A percentile compares a stretch with the other conserved stretches of the same genome.
These are phyloP conservation scores for Pharus latifolius DNA, from an alignment of 176 grass and related monocot genomes.

Conservation along the genomic window DNA sequence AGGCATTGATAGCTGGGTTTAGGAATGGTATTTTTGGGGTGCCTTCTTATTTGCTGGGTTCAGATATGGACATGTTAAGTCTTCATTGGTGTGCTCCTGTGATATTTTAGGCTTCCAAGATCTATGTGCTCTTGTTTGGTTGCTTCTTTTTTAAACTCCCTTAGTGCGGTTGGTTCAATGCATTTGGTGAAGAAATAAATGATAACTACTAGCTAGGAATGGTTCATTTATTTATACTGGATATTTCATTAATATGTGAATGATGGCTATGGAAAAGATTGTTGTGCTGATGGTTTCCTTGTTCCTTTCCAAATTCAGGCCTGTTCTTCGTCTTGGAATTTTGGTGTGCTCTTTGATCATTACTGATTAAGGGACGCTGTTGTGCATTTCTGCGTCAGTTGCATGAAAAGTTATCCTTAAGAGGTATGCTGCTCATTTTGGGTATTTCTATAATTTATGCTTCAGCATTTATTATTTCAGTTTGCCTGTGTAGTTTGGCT, in stretches of 20 bases:
- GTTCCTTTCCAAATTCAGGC: constrained; percentile 13
- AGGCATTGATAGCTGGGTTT: not conserved
- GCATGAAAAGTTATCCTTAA: not conserved
- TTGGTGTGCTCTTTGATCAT: not conserved
- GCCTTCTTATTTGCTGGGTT: not conserved
- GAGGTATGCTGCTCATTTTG: constrained; percentile 19
- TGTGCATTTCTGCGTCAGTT: not conserved
- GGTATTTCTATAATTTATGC: not conserved
- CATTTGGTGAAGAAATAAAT: constrained; percentile 26
- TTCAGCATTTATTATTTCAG: not conserved
- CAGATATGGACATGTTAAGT: constrained; percentile 12
- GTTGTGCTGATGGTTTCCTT: not conserved
- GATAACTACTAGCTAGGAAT: not conserved
- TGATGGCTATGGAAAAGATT: constrained; percentile 1
- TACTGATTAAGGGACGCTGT: not conserved
- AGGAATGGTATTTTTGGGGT: not conserved
- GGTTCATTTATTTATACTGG: constrained; percentile 3
- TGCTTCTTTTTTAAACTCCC: not conserved
- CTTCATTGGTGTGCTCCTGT: constrained; percentile 7
- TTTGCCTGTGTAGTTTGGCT: not conserved
- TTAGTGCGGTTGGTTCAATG: not conserved
- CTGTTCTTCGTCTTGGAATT: not conserved
- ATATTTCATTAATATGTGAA: not conserved
- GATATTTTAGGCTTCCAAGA: constrained; percentile 1
- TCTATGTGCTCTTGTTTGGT: not conserved